phyloP scores from a whole-genome alignment of 2,329 filamentous ascomycete genomes.

The Botryotinia globosa region DNA sequence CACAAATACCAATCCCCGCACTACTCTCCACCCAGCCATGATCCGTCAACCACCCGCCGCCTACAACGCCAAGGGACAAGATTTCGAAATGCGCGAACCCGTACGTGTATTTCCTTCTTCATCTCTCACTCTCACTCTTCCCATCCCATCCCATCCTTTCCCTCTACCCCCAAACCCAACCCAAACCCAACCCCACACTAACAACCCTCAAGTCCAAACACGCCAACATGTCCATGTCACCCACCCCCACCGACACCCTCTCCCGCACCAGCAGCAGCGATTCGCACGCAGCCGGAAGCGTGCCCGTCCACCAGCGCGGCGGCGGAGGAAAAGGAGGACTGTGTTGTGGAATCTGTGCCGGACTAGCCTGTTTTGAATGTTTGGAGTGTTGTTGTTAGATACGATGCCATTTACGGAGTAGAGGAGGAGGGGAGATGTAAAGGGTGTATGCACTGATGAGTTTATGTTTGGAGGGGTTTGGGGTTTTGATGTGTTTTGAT shows the following conservation, averaged over 20 bases:
- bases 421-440: not conserved
- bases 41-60: conserved; percentile 18
- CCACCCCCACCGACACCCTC: not conserved
- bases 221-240: not conserved
- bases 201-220: not conserved
- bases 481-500: not conserved
- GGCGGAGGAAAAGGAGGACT: not conserved
- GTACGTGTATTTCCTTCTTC: not conserved
- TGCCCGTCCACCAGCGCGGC: not conserved
- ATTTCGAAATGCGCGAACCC: conserved; percentile 4
- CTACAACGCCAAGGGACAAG: not conserved
- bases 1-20: conserved; percentile 11
- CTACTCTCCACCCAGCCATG: conserved; percentile 16
- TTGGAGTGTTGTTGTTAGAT: conserved; percentile 20
- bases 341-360: conserved; percentile 19
- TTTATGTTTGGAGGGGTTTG: not conserved
- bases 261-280: not conserved
- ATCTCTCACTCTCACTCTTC: not conserved
- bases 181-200: not conserved
- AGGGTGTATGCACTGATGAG: not conserved
- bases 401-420: fast-evolving
- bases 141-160: too few species aligned
- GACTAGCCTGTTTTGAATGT: conserved; percentile 19
- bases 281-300: not conserved
- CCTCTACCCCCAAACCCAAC: not conserved